Base-by-base conservation (phyloP, 2,329 filamentous ascomycete species). In the Neospermospora avenae region DNA sequence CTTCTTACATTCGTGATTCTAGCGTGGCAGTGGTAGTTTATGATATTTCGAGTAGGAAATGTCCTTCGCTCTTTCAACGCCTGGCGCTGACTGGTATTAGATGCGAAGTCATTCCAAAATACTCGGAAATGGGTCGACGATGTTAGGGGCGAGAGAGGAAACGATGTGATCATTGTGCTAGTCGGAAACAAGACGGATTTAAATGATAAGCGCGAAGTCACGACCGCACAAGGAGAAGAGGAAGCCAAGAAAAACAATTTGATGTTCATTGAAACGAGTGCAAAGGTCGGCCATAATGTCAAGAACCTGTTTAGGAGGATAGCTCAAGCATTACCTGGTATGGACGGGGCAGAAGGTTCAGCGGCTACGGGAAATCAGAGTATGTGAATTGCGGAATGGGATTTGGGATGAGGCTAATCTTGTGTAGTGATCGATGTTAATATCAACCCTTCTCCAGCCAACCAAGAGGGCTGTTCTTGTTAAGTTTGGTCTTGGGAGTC, bases 111-210 rank as follows among this genome's bases (percentile, higher is more conserved):
- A 24, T 99, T 99, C 81, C 90, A 97, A 75, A 97, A 99, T 78
- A 99, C 95, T 57, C 87, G 93, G 73, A 99, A 99, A 83, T 99
- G 96, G 95, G 96, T 99, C 67, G 95, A 99, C 74, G 95, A 99
- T 74, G 95, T 99, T 60, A 86, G 95, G 64, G 93, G 93, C 55
- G 95, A 99, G 80, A 86, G 95, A 72, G 95, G 95, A 55, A 96
- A 96, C 80, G 95, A 99, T 77, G 96, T 99, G 63, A 99, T 99
- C 71, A 98, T 99, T 71, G 95, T 99, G 49, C 80, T 99, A 49
- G 96, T 99, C 41, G 95, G 95, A 68, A 99, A 99, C 82, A 99
- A 99, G 86, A 99, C 95, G 46, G 95, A 99, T 82, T 77, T 99
- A 76, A 96, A 95, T 76, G 95, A 99, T 77, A 98, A 97, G 84